A percentile compares a stretch with the other conserved stretches of the same genome.
phyloP scores from a whole-genome alignment of 2,329 filamentous ascomycete species.

The Diaporthe longicolla region DNA sequence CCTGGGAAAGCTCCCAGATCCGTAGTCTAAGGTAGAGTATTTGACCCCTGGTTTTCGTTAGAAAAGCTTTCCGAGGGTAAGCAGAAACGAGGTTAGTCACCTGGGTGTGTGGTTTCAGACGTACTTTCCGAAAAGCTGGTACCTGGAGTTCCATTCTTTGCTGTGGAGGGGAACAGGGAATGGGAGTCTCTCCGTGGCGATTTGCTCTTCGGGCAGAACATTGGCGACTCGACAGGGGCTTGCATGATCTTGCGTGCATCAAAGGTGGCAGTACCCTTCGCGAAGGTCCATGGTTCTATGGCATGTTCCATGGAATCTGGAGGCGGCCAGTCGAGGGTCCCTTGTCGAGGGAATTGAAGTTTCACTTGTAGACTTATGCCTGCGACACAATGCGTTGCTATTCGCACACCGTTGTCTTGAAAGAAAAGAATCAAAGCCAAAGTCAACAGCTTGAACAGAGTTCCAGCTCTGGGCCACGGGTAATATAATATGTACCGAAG shows the following conservation, averaged over 20 bases:
- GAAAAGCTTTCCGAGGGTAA: neutral
- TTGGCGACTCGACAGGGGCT: constrained; percentile 15
- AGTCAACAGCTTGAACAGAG: neutral
- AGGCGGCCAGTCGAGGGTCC: constrained; percentile 5
- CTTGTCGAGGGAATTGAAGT: neutral
- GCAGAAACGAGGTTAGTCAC: too few relatives aligned
- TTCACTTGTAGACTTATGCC: neutral
- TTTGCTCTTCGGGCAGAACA: constrained; percentile 21
- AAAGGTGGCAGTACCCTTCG: constrained; percentile 19
- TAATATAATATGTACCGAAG: neutral
- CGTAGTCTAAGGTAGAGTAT: neutral
- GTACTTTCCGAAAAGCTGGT: too few relatives aligned
- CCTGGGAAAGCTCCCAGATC: neutral
- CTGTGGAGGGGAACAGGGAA: neutral
- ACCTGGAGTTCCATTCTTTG: neutral
- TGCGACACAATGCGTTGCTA: too few relatives aligned
- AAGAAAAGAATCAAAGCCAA: too few relatives aligned
- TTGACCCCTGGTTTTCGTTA: neutral
- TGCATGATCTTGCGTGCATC: constrained; percentile 19
- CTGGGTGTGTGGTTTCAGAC: neutral
- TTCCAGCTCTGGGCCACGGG: neutral
- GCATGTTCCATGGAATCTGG: neutral
- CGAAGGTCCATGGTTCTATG: constrained; percentile 33
- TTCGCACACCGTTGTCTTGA: neutral
- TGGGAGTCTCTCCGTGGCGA: neutral